Base-by-base conservation (phyloP, 2,329 filamentous ascomycete genomes). In the Ceratocystis ficicola region DNA sequence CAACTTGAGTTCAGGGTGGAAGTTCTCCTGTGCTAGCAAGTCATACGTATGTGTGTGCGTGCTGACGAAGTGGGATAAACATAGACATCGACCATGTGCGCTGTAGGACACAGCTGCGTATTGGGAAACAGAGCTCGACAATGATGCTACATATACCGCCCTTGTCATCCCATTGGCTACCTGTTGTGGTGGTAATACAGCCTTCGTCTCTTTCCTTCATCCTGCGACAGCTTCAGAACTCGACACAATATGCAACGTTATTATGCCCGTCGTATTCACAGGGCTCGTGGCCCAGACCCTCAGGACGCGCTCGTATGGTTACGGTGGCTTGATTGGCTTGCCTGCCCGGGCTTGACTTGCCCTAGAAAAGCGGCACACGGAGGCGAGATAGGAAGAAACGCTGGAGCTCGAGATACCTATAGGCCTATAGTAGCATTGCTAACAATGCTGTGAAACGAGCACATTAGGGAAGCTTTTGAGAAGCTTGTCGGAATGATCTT, bases 341-440 rank as follows among this genome's bases (percentile, higher is more conserved):
- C 36, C 36, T 41, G 36, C 12, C 36, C 36, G 36, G 46, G 46
- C 46, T 50, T 50, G 46, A 50, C 46, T 22, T 50, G 22, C 22
- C 46, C 46, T 41, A 55, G 50, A 5, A 55, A 55, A 20, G 20
- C 50, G 50, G 22, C 10, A 55, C 22, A 17, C 52, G 22, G 52
- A 57, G 52, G 25, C 22, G 8, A 57, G 52, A 57, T 30, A 17
- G 25, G 17, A 32, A 28, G 15, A 57, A 28, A 57, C 22, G 20
- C 2, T 28, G 52, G 22, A 41, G 36, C 36, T 41, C 3, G 36
- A 41, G 12, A 41, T 41, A 41, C 52, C 22, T 28, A 57, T 28
- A 12, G 22, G 10, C 52, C 52, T 57, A 57, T 57, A 57, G 52
- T 57, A 28, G 52, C 52, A 57, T 57, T 57, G 52, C 22, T 57